Conservation (phyloP, 1,284 basidiomycete species). For the Malassezia globosa region DNA sequence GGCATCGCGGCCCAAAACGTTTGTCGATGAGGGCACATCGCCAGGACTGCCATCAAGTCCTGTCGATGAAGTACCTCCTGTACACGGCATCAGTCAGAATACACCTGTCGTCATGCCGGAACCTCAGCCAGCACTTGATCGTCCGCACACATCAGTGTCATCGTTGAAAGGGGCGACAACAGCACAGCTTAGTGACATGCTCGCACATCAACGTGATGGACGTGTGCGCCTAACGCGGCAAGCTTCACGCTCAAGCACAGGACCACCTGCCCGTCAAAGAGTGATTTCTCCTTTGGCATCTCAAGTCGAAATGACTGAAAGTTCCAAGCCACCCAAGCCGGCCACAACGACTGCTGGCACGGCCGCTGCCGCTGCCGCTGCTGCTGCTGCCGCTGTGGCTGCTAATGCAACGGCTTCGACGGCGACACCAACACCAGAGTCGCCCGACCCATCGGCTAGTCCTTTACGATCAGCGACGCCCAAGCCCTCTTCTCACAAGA, state of each 20-base stretch:
- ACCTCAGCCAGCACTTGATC: too few relatives aligned
- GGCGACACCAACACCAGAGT: too few relatives aligned
- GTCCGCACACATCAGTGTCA: too few relatives aligned
- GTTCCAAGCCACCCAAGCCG: too few relatives aligned
- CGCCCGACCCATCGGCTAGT: not conserved
- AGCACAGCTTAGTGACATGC: not conserved
- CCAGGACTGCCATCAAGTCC: not conserved
- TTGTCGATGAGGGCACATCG: constrained; percentile 14
- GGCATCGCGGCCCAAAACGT: not conserved
- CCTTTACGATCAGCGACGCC: too few relatives aligned
- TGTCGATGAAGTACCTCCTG: not conserved
- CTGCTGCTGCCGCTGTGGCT: too few relatives aligned
- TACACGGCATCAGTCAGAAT: not conserved
- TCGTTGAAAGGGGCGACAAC: too few relatives aligned
- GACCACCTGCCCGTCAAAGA: not conserved
- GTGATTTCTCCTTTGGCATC: too few relatives aligned
- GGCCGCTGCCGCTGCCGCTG: too few relatives aligned
- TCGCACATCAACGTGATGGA: constrained; percentile 1
- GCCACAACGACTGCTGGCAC: too few relatives aligned
- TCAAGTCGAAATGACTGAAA: too few relatives aligned
- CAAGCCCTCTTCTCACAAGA: not conserved
- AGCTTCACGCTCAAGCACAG: not conserved
- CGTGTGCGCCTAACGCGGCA: constrained; percentile 6
- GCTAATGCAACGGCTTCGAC: too few relatives aligned
- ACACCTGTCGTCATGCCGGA: not conserved